Conservation (phyloP, 768 basidiomycete genomes). For the Suillus clintonianus region DNA sequence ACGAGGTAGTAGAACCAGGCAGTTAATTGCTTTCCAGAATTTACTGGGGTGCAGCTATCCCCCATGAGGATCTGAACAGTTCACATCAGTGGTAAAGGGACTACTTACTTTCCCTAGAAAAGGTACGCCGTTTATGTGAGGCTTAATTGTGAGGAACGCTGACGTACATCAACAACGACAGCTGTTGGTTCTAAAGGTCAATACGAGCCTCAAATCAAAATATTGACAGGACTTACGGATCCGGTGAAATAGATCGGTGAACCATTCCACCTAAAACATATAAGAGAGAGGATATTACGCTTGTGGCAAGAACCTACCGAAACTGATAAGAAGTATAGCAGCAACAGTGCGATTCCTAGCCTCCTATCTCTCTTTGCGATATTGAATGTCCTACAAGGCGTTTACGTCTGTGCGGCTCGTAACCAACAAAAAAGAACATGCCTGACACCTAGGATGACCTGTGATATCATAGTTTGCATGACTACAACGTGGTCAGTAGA, state of each 20-base stretch:
- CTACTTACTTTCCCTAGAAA: conserved; percentile 38
- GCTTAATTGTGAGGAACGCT: not conserved
- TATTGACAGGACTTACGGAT: conserved; percentile 41
- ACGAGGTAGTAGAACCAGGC: conserved; percentile 63
- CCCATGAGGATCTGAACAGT: not conserved
- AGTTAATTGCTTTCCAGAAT: conserved; percentile 29
- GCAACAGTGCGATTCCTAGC: conserved; percentile 42
- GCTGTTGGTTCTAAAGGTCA: conserved; percentile 19
- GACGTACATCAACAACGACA: conserved; percentile 20
- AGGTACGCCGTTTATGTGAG: not conserved
- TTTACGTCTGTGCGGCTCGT: not conserved
- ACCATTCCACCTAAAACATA: conserved; percentile 52
- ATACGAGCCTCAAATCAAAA: not conserved
- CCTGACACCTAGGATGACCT: conserved; percentile 65
- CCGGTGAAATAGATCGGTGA: conserved; percentile 53
- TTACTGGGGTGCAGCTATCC: conserved; percentile 50
- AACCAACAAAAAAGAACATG: conserved; percentile 15
- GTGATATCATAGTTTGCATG: conserved; percentile 63
- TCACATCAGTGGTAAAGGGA: not conserved
- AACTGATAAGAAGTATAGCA: conserved; percentile 42
- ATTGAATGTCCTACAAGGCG: conserved; percentile 50
- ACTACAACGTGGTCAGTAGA: conserved; percentile 37
- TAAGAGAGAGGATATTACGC: not conserved
- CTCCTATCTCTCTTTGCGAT: conserved; percentile 48
- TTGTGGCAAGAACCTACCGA: conserved; percentile 37